A percentile compares a stretch with the other conserved stretches of the same genome.
Evolutionary conservation across 495 filamentous ascomycete genomes (phyloP).

Genomic region (Penicillium paxilli): DNA sequence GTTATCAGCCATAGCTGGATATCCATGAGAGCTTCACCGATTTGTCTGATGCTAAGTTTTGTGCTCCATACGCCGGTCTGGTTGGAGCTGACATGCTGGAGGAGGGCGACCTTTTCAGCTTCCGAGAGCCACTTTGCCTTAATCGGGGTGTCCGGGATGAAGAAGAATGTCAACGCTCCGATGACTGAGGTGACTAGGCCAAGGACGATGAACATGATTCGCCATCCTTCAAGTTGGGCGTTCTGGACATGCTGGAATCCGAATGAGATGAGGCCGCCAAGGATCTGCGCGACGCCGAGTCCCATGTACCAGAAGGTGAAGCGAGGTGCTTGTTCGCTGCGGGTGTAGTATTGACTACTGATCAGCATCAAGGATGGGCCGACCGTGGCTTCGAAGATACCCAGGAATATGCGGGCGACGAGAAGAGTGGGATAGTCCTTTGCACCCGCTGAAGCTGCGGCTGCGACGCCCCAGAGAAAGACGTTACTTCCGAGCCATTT

Average conservation of each 20-base stretch:
- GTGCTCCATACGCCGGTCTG: conserved; percentile 55
- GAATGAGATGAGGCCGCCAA: conserved; percentile 60
- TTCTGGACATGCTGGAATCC: conserved; percentile 42
- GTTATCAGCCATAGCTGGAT: conserved; percentile 39
- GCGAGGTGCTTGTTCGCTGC: conserved; percentile 61
- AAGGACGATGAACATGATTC: conserved; percentile 64
- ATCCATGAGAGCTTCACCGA: conserved; percentile 32
- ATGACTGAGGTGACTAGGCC: conserved; percentile 59
- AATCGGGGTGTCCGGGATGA: conserved; percentile 59
- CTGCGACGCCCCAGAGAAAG: conserved; percentile 46
- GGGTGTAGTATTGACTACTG: conserved; percentile 58
- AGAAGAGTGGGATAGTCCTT: conserved; percentile 19
- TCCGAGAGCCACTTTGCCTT: conserved; percentile 57
- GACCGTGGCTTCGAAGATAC: conserved; percentile 66
- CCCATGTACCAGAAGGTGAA: conserved; percentile 66
- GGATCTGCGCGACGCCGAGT: conserved; percentile 60
- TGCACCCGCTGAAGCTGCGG: conserved; percentile 24
- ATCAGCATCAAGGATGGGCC: conserved; percentile 55
- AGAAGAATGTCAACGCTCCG: conserved; percentile 49
- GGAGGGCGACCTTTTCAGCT: conserved; percentile 48
- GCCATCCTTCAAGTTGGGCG: conserved; percentile 53
- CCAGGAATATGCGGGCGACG: conserved; percentile 56
- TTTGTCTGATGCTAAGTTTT: conserved; percentile 39
- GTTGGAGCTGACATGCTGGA: conserved; percentile 50
- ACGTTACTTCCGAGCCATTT: conserved; percentile 56